Base-by-base conservation (phyloP, 768 basidiomycete genomes). In the Trametes cubensis region DNA sequence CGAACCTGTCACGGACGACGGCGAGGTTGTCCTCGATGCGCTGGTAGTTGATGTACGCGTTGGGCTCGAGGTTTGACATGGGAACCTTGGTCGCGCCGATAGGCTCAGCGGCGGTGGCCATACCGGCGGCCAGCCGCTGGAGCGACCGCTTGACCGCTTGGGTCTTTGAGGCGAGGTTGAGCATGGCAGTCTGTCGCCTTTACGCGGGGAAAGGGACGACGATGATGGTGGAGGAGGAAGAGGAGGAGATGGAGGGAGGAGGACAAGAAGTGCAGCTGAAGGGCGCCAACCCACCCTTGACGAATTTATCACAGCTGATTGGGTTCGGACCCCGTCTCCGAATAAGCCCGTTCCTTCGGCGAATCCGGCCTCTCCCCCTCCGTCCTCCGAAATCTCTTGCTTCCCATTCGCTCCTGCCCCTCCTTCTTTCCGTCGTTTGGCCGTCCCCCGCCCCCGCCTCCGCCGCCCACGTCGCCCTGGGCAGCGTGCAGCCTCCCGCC, bases 1-100 rank as follows among this genome's bases (percentile, higher is more conserved):
- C 73, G 55, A 40, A 95, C 95, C 95, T 85, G 55, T 87, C 80
- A 68, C 94, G 89, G 60, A 98, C 85, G 72, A 96, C 75, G 67
- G 83, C 87, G 64, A 98, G 89, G 82, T 95, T 98, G 76, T 98
- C 95, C 80, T 98, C 95, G 74, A 98, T 98, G 61, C 95, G 89
- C 78, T 95, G 93, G 76, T 95, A 94, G 85, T 95, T 95, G 77
- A 95, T 94, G 73, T 85, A 94, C 46, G 85, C 86, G 68, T 81
- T 85, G 72, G 88, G 86, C 76, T 94, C 92, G 65, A 94, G 84
- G 66, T 88, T 80, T 41, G 90, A 92, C 91, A 94, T 94, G 67
- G 90, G 77, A 58, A 95, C 93, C 78, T 93, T 92, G 62, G 89
- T 93, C 74, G 93, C 91, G 61, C 92, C 92, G 68, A 95, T 95